A percentile compares a stretch with the other conserved stretches of the same genome.
These are phyloP conservation scores for Cerrena zonata DNA, from an alignment of 1,284 basidiomycete species.

Conservation along the genomic window DNA sequence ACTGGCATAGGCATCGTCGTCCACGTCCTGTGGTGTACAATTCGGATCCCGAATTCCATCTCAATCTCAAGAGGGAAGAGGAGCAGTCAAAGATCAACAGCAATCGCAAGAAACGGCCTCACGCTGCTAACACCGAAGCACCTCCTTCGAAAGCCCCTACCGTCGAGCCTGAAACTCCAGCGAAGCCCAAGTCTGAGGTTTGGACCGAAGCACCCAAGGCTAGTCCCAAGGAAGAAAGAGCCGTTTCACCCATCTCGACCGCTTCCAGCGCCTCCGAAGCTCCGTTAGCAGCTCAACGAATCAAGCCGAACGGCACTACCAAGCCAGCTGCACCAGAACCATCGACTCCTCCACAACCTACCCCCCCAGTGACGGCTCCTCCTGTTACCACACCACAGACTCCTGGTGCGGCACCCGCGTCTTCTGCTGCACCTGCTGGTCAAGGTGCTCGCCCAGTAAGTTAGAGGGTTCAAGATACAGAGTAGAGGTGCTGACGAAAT, in stretches of 20 bases:
- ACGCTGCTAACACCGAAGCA: slow-evolving; percentile 23
- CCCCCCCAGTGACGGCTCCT: not conserved
- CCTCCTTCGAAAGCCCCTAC: slow-evolving; percentile 36
- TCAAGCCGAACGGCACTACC: slow-evolving; percentile 47
- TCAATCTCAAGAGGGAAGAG: slow-evolving; percentile 47
- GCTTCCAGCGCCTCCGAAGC: slow-evolving; percentile 65
- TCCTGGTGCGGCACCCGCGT: not conserved
- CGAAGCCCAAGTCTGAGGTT: slow-evolving; percentile 38
- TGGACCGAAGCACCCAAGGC: slow-evolving; percentile 27
- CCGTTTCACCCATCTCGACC: slow-evolving; percentile 61
- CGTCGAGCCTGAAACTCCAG: slow-evolving; percentile 52
- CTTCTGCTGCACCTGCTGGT: not conserved
- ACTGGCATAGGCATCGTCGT: slow-evolving; percentile 75
- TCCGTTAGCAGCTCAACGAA: slow-evolving; percentile 51
- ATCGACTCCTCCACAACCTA: not conserved
- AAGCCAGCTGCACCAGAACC: slow-evolving; percentile 19
- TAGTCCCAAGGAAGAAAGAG: slow-evolving; percentile 34
- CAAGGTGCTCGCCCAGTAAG: not conserved
- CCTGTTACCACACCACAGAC: not conserved
- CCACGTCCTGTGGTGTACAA: slow-evolving; percentile 77
- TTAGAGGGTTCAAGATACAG: slow-evolving; percentile 6
- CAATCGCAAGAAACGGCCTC: slow-evolving; percentile 50
- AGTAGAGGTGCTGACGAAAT: not conserved
- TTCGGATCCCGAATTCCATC: slow-evolving; percentile 64
- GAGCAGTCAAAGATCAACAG: slow-evolving; percentile 44